These are phyloP conservation scores for Acanthamoeba royreba DNA, from an alignment of 208 protist genomes.

Conservation along the genomic window DNA sequence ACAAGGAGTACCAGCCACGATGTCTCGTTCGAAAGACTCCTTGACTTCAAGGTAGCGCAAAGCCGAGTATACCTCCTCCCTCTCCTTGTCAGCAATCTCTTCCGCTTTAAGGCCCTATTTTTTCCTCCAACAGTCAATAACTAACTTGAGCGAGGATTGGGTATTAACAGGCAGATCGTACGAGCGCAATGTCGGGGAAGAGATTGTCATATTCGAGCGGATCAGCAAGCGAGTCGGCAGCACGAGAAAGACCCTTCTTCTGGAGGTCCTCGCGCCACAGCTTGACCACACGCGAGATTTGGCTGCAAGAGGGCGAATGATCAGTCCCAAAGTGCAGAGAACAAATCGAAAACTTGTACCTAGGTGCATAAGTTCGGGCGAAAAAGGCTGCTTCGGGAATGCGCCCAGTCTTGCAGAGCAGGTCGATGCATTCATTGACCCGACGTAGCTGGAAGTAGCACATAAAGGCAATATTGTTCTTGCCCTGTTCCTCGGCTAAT, in stretches of 20 bases:
- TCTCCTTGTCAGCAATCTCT: not conserved
- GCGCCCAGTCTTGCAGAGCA: constrained; percentile 85
- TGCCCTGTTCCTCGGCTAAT: constrained; percentile 75
- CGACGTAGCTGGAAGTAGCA: constrained; percentile 83
- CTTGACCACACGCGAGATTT: constrained; percentile 82
- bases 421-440: constrained; percentile 84
- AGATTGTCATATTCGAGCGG: constrained; percentile 93
- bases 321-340: not conserved
- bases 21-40: not conserved
- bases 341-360: not conserved
- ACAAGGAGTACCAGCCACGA: not conserved
- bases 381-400: constrained; percentile 94
- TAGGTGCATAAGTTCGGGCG: constrained; percentile 92
- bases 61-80: not conserved
- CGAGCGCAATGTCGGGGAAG: constrained; percentile 82
- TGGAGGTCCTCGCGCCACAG: constrained; percentile 89
- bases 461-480: constrained; percentile 93
- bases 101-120: not conserved
- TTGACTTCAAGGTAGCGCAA: not conserved
- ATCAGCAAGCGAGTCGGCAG: constrained; percentile 87
- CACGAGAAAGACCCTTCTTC: not conserved
- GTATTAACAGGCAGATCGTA: not conserved
- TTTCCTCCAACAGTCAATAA: not conserved
- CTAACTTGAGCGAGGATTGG: not conserved
- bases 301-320: not conserved